Evolutionary conservation across 768 basidiomycete species (phyloP).

Genomic region (Rhodotorula paludigena): DNA sequence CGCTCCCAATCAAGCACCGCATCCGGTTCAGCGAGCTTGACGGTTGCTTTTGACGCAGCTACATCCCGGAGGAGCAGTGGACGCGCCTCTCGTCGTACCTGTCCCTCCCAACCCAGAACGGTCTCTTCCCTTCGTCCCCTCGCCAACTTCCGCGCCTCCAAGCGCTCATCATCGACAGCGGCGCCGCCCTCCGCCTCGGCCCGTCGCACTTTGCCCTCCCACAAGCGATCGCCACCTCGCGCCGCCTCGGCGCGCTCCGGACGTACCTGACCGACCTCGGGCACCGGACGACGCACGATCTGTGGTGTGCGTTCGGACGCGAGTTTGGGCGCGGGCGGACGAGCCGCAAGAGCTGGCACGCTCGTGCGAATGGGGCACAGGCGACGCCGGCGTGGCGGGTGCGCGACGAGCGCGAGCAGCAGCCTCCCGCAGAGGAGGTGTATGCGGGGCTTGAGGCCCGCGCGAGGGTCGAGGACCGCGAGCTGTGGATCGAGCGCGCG

Average conservation of each 20-base stretch:
- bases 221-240: conserved; percentile 22
- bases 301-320: not conserved
- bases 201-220: conserved; percentile 29
- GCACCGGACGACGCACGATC: conserved; percentile 17
- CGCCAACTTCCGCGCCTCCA: conserved; percentile 12
- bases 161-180: conserved; percentile 23
- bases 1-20: not conserved
- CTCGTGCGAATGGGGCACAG: not conserved
- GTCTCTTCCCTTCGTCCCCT: not conserved
- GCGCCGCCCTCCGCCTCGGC: not conserved
- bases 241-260: conserved; percentile 3
- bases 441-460: conserved; percentile 1
- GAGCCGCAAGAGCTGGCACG: not conserved
- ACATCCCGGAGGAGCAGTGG: conserved; percentile 22
- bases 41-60: not conserved
- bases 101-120: conserved; percentile 19
- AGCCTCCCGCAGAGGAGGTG: not conserved
- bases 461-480: conserved; percentile 7
- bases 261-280: conserved; percentile 30
- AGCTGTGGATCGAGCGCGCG: conserved; percentile 10
- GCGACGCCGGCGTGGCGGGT: not conserved
- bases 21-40: not conserved
- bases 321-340: not conserved
- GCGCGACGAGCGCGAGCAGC: not conserved
- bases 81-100: not conserved